Percentiles rank a stretch among this genome's conserved stretches.
phyloP scores from a whole-genome alignment of 164 flowering plant genomes.

The Liquidambar formosana region DNA sequence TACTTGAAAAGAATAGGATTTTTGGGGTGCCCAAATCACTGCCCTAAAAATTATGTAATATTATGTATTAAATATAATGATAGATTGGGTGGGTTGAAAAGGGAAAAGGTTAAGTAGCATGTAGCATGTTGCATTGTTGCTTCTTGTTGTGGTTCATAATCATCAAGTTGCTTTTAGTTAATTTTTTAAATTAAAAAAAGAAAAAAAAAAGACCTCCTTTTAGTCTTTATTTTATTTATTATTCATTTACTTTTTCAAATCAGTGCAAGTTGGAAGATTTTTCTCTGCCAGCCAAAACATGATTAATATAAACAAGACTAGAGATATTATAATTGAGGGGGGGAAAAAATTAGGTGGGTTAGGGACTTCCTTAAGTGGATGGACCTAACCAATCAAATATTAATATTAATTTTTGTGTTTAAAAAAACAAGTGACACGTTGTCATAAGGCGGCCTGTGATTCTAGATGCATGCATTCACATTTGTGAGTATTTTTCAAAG shows the following conservation, averaged over 20 bases:
- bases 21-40: no score
- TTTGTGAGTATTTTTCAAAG: no score
- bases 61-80: not conserved
- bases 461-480: no score
- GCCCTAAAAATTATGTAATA: not conserved
- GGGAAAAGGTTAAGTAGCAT: constrained; percentile 11
- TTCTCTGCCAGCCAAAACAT: not conserved
- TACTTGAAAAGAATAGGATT: no score
- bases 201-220: constrained; percentile 7
- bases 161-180: constrained; percentile 15
- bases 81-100: constrained; percentile 4
- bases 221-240: not conserved
- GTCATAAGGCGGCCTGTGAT: no score
- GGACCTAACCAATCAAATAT: no score
- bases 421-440: no score
- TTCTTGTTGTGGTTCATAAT: constrained; percentile 15
- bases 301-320: not conserved
- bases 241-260: not conserved
- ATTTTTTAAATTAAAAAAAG: no score
- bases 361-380: no score
- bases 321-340: not conserved
- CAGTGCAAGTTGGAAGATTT: constrained; percentile 12
- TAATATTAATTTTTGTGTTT: no score
- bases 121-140: no score
- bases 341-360: no score